A percentile compares a stretch with the other conserved stretches of the same genome.
Conservation (phyloP, 2,329 filamentous ascomycete genomes). For the Alternaria hordeiaustralica region DNA sequence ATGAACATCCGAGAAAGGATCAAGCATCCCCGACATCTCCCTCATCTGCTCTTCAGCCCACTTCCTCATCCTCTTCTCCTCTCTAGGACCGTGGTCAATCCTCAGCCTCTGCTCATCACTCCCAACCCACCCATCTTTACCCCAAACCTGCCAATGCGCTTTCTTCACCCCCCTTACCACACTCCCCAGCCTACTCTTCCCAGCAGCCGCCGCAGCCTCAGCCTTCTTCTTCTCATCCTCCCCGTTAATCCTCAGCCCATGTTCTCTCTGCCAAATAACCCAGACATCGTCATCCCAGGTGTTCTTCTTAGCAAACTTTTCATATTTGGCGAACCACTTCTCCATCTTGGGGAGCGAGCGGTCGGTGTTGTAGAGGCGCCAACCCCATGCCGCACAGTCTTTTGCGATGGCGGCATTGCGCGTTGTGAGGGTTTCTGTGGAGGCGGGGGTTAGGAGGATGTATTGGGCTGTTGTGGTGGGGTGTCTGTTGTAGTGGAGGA, state of each 20-base stretch:
- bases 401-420: constrained; percentile 3
- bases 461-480: constrained; percentile 6
- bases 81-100: not conserved
- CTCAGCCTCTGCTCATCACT: not conserved
- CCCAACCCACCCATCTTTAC: not conserved
- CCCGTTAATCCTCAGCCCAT: not conserved
- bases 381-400: constrained; percentile 5
- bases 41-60: not conserved
- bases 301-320: not conserved
- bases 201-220: too few species aligned
- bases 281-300: constrained; percentile 6
- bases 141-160: not conserved
- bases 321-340: not conserved
- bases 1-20: not conserved
- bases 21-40: not conserved
- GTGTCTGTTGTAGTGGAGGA: not conserved
- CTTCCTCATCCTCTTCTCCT: not conserved
- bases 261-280: constrained; percentile 9
- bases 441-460: not conserved
- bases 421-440: not conserved
- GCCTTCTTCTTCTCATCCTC: not conserved
- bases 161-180: not conserved
- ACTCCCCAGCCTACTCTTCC: not conserved
- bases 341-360: not conserved
- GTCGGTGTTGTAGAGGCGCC: not conserved